Evolutionary conservation across 208 protist species (phyloP).

Genomic region (Herpetomonas samuelpessoai): DNA sequence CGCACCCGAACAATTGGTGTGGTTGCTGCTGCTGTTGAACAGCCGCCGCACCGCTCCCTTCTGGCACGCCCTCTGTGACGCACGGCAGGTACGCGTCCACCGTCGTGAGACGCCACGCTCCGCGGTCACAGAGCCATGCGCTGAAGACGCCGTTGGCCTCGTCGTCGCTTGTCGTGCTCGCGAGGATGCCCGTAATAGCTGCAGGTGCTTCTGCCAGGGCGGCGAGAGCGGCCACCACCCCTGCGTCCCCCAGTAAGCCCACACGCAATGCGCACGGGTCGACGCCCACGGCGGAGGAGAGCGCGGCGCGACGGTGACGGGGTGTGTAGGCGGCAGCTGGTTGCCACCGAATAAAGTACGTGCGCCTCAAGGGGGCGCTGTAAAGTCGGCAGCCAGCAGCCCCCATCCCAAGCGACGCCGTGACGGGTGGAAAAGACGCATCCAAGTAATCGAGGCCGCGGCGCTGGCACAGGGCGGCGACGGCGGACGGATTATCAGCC

Average conservation of each 20-base stretch:
- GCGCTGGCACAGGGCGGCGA: slow-evolving; percentile 36
- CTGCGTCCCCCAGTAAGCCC: slow-evolving; percentile 34
- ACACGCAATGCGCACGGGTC: slow-evolving; percentile 32
- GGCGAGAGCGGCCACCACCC: slow-evolving; percentile 51
- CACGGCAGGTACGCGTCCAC: slow-evolving; percentile 71
- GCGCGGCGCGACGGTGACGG: slow-evolving; percentile 1
- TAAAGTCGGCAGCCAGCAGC: slow-evolving; percentile 21
- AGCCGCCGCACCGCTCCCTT: background rate
- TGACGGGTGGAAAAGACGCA: slow-evolving; percentile 39
- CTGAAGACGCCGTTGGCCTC: slow-evolving; percentile 33
- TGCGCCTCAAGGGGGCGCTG: slow-evolving; percentile 1
- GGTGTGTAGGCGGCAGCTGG: slow-evolving; percentile 15
- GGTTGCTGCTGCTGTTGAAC: background rate
- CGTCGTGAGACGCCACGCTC: slow-evolving; percentile 41
- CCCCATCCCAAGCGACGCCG: slow-evolving; percentile 25
- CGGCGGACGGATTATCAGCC: slow-evolving; percentile 6
- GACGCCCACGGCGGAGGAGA: slow-evolving; percentile 30
- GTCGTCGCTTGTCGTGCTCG: slow-evolving; percentile 36
- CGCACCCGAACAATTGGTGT: slow-evolving; percentile 29
- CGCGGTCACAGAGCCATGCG: slow-evolving; percentile 53
- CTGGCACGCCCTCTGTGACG: slow-evolving; percentile 12
- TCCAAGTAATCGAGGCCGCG: slow-evolving; percentile 57
- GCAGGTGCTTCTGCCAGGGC: slow-evolving; percentile 61
- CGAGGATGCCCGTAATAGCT: slow-evolving; percentile 41
- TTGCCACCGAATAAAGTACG: slow-evolving; percentile 33